A percentile compares a stretch with the other conserved stretches of the same genome.
Evolutionary conservation across 2,329 filamentous ascomycete species (phyloP).

Genomic region (Penicillium sp.): DNA sequence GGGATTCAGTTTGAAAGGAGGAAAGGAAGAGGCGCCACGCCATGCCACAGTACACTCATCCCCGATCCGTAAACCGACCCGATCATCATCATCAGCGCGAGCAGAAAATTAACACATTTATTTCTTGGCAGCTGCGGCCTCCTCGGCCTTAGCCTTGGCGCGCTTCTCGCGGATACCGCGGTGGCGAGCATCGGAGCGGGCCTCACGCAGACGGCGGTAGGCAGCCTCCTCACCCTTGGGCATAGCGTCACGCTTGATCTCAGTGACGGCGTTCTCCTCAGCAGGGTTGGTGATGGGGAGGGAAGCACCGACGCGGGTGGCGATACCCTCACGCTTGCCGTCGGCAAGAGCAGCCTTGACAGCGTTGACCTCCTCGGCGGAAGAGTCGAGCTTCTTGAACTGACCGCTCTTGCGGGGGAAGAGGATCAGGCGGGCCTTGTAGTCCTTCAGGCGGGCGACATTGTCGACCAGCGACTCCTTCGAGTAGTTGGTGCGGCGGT

Average conservation of each 20-base stretch:
- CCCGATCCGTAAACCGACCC: constrained; percentile 35
- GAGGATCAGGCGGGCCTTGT: constrained; percentile 91
- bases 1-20: constrained; percentile 22
- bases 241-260: constrained; percentile 77
- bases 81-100: constrained; percentile 36
- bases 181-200: constrained; percentile 75
- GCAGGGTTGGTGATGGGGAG: constrained; percentile 67
- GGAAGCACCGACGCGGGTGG: constrained; percentile 50
- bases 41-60: constrained; percentile 36
- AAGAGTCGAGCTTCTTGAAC: constrained; percentile 85
- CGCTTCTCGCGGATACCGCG: constrained; percentile 89
- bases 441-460: constrained; percentile 95
- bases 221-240: constrained; percentile 77
- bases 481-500: constrained; percentile 92
- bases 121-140: constrained; percentile 54
- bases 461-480: constrained; percentile 93
- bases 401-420: constrained; percentile 94
- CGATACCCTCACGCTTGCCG: constrained; percentile 49
- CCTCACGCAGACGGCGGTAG: constrained; percentile 76
- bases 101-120: constrained; percentile 39
- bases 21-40: constrained; percentile 33
- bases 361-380: constrained; percentile 73
- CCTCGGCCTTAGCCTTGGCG: constrained; percentile 70
- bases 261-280: constrained; percentile 55
- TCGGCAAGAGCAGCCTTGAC: constrained; percentile 52